Evolutionary conservation across 2,329 filamentous ascomycete genomes (phyloP).

Genomic region (Hypoxylon rubiginosum): DNA sequence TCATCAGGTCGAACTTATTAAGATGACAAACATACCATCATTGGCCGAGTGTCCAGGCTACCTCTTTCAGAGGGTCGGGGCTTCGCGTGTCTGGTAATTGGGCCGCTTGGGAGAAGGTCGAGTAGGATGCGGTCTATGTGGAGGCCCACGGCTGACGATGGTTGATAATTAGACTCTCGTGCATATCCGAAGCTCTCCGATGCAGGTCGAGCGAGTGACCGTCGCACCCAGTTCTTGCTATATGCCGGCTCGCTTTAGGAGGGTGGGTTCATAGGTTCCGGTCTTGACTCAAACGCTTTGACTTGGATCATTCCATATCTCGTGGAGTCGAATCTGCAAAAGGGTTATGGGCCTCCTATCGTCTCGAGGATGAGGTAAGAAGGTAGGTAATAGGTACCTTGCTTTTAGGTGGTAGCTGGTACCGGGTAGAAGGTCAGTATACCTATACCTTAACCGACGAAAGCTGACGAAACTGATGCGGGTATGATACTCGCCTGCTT

Average conservation of each 20-base stretch:
- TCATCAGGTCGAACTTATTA: conserved; percentile 5
- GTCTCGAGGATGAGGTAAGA: background rate
- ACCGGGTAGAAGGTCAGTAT: background rate
- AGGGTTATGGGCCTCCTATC: background rate
- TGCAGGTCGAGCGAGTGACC: conserved; percentile 21
- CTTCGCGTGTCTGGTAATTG: conserved; percentile 10
- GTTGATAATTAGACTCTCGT: conserved; percentile 11
- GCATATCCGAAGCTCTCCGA: conserved; percentile 32
- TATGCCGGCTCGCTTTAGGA: background rate
- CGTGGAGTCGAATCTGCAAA: background rate
- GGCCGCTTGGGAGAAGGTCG: conserved; percentile 21
- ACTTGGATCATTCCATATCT: background rate
- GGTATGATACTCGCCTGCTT: background rate
- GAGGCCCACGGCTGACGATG: background rate
- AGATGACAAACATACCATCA: background rate
- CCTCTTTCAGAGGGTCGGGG: conserved; percentile 5
- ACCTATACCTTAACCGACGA: background rate
- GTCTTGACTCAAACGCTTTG: background rate
- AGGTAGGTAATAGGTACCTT: no score
- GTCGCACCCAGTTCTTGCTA: conserved; percentile 8
- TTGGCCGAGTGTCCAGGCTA: background rate
- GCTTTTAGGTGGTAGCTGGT: background rate
- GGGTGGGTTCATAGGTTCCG: background rate
- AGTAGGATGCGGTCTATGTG: conserved; percentile 7
- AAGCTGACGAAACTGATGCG: background rate